Evolutionary conservation across 306 rosid species (phyloP), one percentile per base, ranked within the genome.

Genomic region (Quillaja saponaria): DNA sequence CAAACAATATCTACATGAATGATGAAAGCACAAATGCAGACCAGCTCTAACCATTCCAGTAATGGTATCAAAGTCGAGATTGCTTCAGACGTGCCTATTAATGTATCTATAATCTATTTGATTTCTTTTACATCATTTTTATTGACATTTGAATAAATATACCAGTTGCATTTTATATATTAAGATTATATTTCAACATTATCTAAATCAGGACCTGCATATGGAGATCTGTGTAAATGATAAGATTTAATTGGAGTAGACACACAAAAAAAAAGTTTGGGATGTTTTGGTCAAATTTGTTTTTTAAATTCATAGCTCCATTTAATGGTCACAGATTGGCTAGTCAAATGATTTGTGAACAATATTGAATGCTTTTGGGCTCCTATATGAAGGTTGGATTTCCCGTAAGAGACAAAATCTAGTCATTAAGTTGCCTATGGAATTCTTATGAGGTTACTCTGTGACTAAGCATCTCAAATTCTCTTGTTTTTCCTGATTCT

Each of bases 401-500:
- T 19, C 42, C 31, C 41, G 12, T 6, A 16, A 55, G 28, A 19
- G 55, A 19, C 55, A 25, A 19, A 34, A 61, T 48, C 13, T 61
- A 25, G 48, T 16, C 12, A 11, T 58, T 69, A 18, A 14, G 16
- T 25, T 50, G 46, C 19, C 37, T 63, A 16, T 17, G 45, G 42
- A 56, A 39, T 3, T 53, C 55, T 48, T 40, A 68, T 13, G 11
- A 57, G 5, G n/a, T 42, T 35, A 39, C 4, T 25, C 31, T 25
- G 12, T 58, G 25, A n/a, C n/a, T 11, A 41, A 49, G 8, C 21
- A 34, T 34, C 10, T n/a, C 4, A 50, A 4, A 28, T 66, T 65
- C 18, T 63, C 58, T 57, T 20, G 7, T 55, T 38, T 62, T 61
- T 38, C 38, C 40, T 62, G 21, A 47, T 33, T 69, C 53, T 64